Base-by-base conservation (phyloP, 768 basidiomycete genomes). In the Kondoa malvinella region DNA sequence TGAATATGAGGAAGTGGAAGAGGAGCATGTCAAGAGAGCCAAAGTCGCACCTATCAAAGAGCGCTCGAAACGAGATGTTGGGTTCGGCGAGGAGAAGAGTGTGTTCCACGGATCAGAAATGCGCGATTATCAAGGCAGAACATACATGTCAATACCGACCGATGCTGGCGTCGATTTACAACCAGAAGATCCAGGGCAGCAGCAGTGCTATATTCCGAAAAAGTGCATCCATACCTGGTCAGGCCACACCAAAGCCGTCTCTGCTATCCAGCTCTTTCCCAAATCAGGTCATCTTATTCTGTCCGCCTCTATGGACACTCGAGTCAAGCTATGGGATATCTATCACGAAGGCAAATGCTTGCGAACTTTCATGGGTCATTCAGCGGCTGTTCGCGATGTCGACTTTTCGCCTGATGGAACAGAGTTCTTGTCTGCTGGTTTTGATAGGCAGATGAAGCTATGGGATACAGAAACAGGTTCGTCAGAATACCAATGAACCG, bases 291-390 rank as follows among this genome's bases (percentile, higher is more conserved):
- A 99, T 78, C 81, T 99, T 15, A 77, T 99, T 68, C 84, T 99
- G 70, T 91, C 88, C 76, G 94, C 87, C 0, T 91, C 89, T 59
- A 92, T 97, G 91, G 95, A 99, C 77, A 96, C 91, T 8, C 92
- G 96, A 77, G 89, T 99, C 79, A 99, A 99, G 82, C 82, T 99
- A 33, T 99, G 95, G 95, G 95, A 97, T 74, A 83, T 97, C 1
- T 97, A 99, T 75, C 89, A 88, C 57, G 89, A 94, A 74, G 91
- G 92, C 65, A 95, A 96, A 72, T 96, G 94, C 77, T 79, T 99
- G 62, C 84, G 95, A 33, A 97, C 95, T 0, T 99, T 97, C 81
- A 87, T 92, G 77, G 95, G 95, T 1, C 95, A 99, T 77, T 84
- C 86, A 64, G 92, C 95, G 74, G 92, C 92, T 30, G 91, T 99